Base-by-base conservation (phyloP, 139 green algal genomes). In the Chlorella sp. region DNA sequence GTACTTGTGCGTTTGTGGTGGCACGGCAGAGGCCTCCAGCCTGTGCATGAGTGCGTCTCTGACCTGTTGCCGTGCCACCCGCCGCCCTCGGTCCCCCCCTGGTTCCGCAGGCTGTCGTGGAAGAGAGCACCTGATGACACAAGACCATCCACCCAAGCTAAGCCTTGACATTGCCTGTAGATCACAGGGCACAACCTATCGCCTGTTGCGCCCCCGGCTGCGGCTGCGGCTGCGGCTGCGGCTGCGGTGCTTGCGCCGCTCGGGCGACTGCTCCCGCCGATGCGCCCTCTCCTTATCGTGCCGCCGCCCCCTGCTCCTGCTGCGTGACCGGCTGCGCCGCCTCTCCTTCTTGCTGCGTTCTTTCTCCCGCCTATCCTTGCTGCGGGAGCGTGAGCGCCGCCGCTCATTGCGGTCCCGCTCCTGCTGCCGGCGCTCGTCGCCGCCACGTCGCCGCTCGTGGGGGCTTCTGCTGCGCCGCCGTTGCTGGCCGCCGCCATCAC, bases 401-500 rank as follows among this genome's bases (percentile, higher is more conserved):
- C 55, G 9, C 20, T 51, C 32, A 34, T 57, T 15, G 20, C 34
- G 30, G 12, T 36, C 74, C 26, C 73, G 64, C 39, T 68, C 9
- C 80, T 65, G 65, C 34, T 44, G 4, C 32, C 21, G 21, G 1
- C 57, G 60, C 3, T 71, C 78, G 18, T 28, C 68, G 2, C 78
- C 32, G 7, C 30, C 32, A n/a, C 38, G 65, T 39, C 38, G 28
- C 68, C 30, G 68, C 79, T 65, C 44, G 13, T 57, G 36, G 36
- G 21, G 38, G 73, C 73, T 74, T 23, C 65, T 44, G 72, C 80
- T 85, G 80, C 80, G 80, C 57, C 34, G 44, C 32, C 38, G 76
- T 18, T 12, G 57, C 20, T 20, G 32, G 0, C 69, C 32, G 23
- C 68, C 36, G 56, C 44, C 44, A 51, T 32, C 68, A 21, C 55